These are phyloP conservation scores for Kazachstania psychrophila DNA, from an alignment of 805 yeast species.

Conservation along the genomic window DNA sequence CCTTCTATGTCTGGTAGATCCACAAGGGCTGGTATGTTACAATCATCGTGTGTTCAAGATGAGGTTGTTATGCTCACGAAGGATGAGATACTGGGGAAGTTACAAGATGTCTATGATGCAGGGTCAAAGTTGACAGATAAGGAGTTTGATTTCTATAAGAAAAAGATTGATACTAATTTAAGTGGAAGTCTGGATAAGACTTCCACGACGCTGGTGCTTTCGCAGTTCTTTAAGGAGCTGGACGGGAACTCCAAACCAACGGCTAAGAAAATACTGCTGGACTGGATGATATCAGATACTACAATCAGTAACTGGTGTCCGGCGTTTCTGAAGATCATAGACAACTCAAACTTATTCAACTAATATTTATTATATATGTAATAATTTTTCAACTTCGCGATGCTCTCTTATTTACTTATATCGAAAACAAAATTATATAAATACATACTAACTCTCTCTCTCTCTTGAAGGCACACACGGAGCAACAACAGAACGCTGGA, in stretches of 20 bases:
- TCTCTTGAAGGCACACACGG: too few species aligned
- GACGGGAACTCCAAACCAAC: conserved; percentile 13
- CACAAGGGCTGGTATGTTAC: too few species aligned
- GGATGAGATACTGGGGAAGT: conserved; percentile 14
- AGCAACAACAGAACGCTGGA: too few species aligned
- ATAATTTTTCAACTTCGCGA: background rate
- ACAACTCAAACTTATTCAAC: conserved; percentile 26
- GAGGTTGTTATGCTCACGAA: background rate
- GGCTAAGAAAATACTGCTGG: conserved; percentile 33
- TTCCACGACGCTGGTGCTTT: conserved; percentile 22
- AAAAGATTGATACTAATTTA: conserved; percentile 31
- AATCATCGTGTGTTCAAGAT: too few species aligned
- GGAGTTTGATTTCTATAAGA: conserved; percentile 37
- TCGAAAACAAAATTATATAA: too few species aligned
- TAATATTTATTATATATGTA: background rate
- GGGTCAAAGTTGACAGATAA: conserved; percentile 32
- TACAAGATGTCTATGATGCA: conserved; percentile 21
- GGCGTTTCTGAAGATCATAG: conserved; percentile 51
- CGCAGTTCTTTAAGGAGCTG: conserved; percentile 20
- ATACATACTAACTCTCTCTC: too few species aligned
- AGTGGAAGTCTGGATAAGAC: conserved; percentile 21
- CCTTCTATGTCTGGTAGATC: conserved; percentile 4
- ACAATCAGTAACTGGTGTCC: conserved; percentile 59
- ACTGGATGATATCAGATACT: conserved; percentile 49
- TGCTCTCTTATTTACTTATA: too few species aligned